These are phyloP conservation scores for Parvularia atlantis DNA, from an alignment of 78 protist species.

Conservation along the genomic window DNA sequence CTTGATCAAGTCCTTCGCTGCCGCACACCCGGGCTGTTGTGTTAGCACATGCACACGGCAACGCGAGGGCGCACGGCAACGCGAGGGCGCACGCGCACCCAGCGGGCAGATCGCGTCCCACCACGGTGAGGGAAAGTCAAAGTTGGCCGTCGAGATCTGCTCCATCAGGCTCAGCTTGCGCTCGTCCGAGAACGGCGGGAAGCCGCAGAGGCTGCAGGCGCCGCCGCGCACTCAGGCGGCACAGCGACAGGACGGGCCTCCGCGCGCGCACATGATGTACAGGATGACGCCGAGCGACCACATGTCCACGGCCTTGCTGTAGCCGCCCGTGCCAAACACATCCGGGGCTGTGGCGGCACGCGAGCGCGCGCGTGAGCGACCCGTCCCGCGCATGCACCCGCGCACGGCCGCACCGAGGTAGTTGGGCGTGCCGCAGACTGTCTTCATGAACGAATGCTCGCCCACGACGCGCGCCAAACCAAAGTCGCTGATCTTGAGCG, in stretches of 20 bases:
- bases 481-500: constrained; percentile 22
- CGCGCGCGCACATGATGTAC: constrained; percentile 6
- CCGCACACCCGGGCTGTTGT: too few species aligned
- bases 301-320: constrained; percentile 26
- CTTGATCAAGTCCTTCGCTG: constrained; percentile 1
- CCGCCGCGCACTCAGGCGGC: background rate
- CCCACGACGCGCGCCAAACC: constrained; percentile 6
- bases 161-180: background rate
- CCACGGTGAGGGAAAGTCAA: background rate
- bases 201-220: background rate
- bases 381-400: background rate
- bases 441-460: background rate
- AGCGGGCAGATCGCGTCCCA: background rate
- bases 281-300: constrained; percentile 45
- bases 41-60: background rate
- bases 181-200: background rate
- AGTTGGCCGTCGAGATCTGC: background rate
- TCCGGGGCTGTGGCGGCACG: background rate
- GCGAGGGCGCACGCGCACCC: background rate
- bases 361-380: background rate
- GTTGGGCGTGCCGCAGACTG: constrained; percentile 19
- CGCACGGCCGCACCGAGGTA: constrained; percentile 10
- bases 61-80: background rate
- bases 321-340: background rate
- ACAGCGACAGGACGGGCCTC: background rate